A percentile compares a stretch with the other conserved stretches of the same genome.
phyloP scores from a whole-genome alignment of 768 basidiomycete genomes.

The Cystobasidiopsis lactophilus region DNA sequence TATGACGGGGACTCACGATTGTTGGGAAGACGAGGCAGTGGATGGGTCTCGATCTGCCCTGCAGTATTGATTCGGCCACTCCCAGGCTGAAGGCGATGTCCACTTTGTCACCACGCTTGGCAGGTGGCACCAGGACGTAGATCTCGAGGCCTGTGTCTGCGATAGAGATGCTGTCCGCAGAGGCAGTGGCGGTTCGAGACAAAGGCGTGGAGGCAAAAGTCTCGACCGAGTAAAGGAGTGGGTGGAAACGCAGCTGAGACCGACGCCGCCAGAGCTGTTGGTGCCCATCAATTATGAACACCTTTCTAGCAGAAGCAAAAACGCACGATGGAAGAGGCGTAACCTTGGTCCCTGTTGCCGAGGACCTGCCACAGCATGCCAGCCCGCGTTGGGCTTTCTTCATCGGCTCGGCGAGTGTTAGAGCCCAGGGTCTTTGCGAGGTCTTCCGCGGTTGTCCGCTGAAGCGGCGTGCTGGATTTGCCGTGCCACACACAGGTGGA shows the following conservation, averaged over 20 bases:
- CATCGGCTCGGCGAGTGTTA: not conserved
- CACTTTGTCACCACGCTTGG: not conserved
- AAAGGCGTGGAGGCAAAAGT: not conserved
- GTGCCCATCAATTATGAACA: not conserved
- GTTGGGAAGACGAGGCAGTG: too few relatives aligned
- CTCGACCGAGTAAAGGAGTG: not conserved
- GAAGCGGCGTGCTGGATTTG: too few relatives aligned
- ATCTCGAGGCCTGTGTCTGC: not conserved
- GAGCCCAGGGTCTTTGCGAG: not conserved
- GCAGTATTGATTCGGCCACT: not conserved
- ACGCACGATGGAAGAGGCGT: not conserved
- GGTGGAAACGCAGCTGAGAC: not conserved
- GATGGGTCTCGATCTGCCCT: too few relatives aligned
- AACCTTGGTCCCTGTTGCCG: not conserved
- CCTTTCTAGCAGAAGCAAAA: not conserved
- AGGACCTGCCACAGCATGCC: not conserved
- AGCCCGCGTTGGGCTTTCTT: not conserved
- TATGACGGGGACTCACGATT: too few relatives aligned
- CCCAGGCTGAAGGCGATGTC: not conserved
- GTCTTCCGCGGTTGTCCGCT: not conserved
- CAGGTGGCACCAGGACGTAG: not conserved
- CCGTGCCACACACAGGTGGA: not conserved
- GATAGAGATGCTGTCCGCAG: not conserved
- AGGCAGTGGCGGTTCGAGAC: not conserved
- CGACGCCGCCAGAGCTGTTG: not conserved